These are phyloP conservation scores for Aspergillus sp. DNA, from an alignment of 2,329 filamentous ascomycete genomes.

Conservation along the genomic window DNA sequence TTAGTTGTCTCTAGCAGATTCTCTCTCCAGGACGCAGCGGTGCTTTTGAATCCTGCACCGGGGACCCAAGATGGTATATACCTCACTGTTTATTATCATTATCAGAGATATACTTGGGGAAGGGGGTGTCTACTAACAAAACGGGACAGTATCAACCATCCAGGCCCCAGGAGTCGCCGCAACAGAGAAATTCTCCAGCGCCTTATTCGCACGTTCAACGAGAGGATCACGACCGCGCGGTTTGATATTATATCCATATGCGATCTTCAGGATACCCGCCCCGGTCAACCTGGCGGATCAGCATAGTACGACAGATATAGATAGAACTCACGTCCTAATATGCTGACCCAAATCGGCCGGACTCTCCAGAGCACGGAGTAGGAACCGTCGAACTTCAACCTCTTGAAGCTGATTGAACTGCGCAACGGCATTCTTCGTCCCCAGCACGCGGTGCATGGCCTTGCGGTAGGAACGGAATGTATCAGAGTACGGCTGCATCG, in stretches of 20 bases:
- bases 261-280: slow-evolving; percentile 43
- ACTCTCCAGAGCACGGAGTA: slow-evolving; percentile 42
- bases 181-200: slow-evolving; percentile 42
- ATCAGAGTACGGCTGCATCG: slow-evolving; percentile 35
- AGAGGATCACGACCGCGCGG: slow-evolving; percentile 29
- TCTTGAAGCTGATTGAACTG: slow-evolving; percentile 47
- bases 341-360: slow-evolving; percentile 43
- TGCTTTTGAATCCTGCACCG: slow-evolving; percentile 46
- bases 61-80: slow-evolving; percentile 48
- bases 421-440: slow-evolving; percentile 40
- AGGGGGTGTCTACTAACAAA: slow-evolving; percentile 5
- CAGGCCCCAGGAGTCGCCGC: slow-evolving; percentile 44
- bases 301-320: neutral
- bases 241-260: slow-evolving; percentile 34
- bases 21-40: slow-evolving; percentile 35
- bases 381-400: slow-evolving; percentile 43
- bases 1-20: slow-evolving; percentile 31
- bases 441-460: slow-evolving; percentile 44
- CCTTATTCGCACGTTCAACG: slow-evolving; percentile 42
- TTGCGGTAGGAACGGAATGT: slow-evolving; percentile 46
- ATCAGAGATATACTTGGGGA: no score
- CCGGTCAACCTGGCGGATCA: slow-evolving; percentile 29
- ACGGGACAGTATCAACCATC: slow-evolving; percentile 48
- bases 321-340: slow-evolving; percentile 31
- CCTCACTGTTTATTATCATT: slow-evolving; percentile 17